Percentiles rank a stretch among this genome's conserved stretches.
These are phyloP conservation scores for Debaryomyces nepalensis DNA, from an alignment of 1,139 yeast species.

Conservation along the genomic window DNA sequence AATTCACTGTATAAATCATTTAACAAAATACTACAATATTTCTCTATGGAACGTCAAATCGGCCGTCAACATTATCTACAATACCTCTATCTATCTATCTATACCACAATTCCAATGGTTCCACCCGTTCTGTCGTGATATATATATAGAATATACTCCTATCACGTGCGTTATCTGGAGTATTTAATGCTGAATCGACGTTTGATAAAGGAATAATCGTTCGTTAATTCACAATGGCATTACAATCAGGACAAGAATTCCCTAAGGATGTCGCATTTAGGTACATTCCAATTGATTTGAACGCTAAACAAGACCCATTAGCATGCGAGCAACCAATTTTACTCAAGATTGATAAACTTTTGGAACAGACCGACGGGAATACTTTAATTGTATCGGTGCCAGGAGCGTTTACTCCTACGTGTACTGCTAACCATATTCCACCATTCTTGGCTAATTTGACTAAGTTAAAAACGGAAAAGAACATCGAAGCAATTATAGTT, in stretches of 20 bases:
- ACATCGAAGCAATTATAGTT: constrained; percentile 70
- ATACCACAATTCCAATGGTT: too few species aligned
- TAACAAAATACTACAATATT: too few species aligned
- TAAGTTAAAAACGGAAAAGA: constrained; percentile 56
- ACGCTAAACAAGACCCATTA: constrained; percentile 44
- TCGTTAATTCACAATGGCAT: constrained; percentile 12
- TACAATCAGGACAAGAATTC: constrained; percentile 37
- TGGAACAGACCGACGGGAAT: constrained; percentile 38
- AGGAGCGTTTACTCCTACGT: constrained; percentile 92
- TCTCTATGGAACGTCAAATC: too few species aligned
- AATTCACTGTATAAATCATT: too few species aligned
- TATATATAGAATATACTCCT: neutral
- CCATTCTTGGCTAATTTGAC: constrained; percentile 58
- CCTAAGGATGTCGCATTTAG: constrained; percentile 58
- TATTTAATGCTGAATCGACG: neutral
- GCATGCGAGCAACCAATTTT: constrained; percentile 52
- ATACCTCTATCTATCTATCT: too few species aligned
- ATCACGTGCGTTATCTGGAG: constrained; percentile 5
- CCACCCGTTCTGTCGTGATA: neutral
- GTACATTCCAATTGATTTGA: constrained; percentile 56
- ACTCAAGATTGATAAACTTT: constrained; percentile 27
- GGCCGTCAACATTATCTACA: too few species aligned
- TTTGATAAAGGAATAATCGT: neutral
- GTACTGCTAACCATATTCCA: constrained; percentile 83
- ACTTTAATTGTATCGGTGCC: constrained; percentile 81